Evolutionary conservation across 1,284 basidiomycete species (phyloP), one percentile per base, ranked within the genome.

Genomic region (Fistulina hepatica): DNA sequence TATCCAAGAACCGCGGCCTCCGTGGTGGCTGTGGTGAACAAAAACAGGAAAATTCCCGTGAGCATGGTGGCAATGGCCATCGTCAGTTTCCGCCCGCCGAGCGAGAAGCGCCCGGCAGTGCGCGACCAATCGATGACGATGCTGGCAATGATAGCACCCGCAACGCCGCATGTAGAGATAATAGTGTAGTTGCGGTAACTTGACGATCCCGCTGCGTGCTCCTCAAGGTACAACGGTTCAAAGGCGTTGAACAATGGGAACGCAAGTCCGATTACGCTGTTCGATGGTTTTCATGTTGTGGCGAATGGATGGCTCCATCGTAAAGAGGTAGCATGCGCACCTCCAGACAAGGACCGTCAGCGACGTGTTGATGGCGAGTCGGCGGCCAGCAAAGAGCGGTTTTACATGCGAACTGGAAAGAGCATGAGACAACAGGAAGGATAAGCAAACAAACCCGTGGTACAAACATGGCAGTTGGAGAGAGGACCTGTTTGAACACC

Each of bases 191-290:
- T 64, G 33, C 64, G 61, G 49, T 71, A 73, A 1, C 65, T 67
- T 3, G 46, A 45, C 24, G 23, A 15, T 23, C 55, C 55, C 3
- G 61, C 44, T 37, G 65, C 57, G 28, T 62, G 61, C 15, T 59
- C 53, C 17, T 54, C 53, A 26, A 79, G 65, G 51, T 77, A 76
- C 0, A 69, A 53, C 4, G 69, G 64, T 16, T 74, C 58, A 58
- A 72, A 75, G 6, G 55, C 50, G 47, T 63, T 71, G 54, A 69
- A 76, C 2, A 79, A 57, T 0, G 76, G 76, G 50, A 73, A 79
- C 2, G 74, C 74, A 5, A 76, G 63, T 19, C 75, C 74, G 39
- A 79, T 68, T 20, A 69, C 51, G 19, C 65, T 64, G 53, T 32
- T 37, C 20, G 22, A 22, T 13, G 19, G 20, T 27, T 7, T 13